phyloP scores from a whole-genome alignment of 2,329 filamentous ascomycete genomes.

The Colletotrichum shisoi region DNA sequence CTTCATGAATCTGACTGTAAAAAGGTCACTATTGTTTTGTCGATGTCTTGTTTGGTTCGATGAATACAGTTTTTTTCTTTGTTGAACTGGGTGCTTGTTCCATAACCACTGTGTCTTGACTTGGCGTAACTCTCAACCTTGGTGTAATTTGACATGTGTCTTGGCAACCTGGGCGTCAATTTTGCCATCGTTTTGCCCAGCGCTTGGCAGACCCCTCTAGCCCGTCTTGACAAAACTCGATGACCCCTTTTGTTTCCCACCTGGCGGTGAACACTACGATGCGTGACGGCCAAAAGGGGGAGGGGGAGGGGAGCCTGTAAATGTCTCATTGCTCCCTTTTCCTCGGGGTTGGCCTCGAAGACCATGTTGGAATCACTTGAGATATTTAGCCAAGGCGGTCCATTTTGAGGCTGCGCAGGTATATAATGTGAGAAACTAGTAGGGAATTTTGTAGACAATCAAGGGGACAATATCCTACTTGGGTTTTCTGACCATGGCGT shows the following conservation, averaged over 20 bases:
- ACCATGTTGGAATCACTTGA: too few relatives aligned
- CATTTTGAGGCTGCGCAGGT: too few relatives aligned
- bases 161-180: conserved; percentile 10
- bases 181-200: neutral
- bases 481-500: too few relatives aligned
- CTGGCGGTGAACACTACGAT: neutral
- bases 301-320: neutral
- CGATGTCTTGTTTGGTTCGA: conserved; percentile 20
- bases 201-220: conserved; percentile 2
- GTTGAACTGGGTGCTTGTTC: neutral
- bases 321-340: neutral
- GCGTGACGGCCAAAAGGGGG: neutral
- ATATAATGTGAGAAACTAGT: too few relatives aligned
- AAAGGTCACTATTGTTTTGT: conserved; percentile 28
- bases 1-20: conserved; percentile 31
- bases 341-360: too few relatives aligned
- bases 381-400: too few relatives aligned
- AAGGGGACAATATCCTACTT: too few relatives aligned
- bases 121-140: neutral
- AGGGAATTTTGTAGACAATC: too few relatives aligned
- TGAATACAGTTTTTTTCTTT: conserved; percentile 35
- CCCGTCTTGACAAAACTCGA: neutral
- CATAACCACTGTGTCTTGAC: neutral
- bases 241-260: neutral
- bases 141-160: neutral